Evolutionary conservation across 2,329 filamentous ascomycete genomes (phyloP).

Genomic region (Cladosporium phlei): DNA sequence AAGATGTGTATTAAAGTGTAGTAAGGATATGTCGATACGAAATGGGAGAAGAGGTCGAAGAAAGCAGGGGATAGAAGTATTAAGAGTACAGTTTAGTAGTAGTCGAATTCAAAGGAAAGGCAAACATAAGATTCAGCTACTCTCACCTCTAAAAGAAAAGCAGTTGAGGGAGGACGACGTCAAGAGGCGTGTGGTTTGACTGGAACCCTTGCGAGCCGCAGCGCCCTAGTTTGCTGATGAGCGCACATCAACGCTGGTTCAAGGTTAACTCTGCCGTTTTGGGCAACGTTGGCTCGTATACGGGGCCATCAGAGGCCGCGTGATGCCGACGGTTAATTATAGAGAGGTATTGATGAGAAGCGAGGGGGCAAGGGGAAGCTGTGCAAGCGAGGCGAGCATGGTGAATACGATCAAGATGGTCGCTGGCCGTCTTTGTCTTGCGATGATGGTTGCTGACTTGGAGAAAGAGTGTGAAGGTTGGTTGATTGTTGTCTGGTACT

Average conservation of each 20-base stretch:
- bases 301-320: slow-evolving; percentile 8
- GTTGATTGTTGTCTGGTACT: too few species aligned
- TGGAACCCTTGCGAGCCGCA: slow-evolving; percentile 1
- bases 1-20: neutral
- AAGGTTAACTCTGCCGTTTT: slow-evolving; percentile 6
- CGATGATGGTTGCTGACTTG: too few species aligned
- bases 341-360: too few species aligned
- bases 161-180: slow-evolving; percentile 6
- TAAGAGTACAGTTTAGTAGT: too few species aligned
- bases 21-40: neutral
- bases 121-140: neutral
- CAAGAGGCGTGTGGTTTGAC: slow-evolving; percentile 3
- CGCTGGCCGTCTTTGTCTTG: too few species aligned
- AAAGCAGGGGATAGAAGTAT: neutral
- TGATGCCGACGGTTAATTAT: slow-evolving; percentile 12
- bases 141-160: neutral
- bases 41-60: neutral
- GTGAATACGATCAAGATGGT: too few species aligned
- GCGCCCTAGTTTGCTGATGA: neutral
- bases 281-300: slow-evolving; percentile 11
- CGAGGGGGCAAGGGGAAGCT: too few species aligned
- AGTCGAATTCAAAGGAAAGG: too few species aligned
- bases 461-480: too few species aligned
- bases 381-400: too few species aligned
- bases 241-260: slow-evolving; percentile 1